Conservation (phyloP, 306 rosid genomes). For the Quercus ilex region DNA sequence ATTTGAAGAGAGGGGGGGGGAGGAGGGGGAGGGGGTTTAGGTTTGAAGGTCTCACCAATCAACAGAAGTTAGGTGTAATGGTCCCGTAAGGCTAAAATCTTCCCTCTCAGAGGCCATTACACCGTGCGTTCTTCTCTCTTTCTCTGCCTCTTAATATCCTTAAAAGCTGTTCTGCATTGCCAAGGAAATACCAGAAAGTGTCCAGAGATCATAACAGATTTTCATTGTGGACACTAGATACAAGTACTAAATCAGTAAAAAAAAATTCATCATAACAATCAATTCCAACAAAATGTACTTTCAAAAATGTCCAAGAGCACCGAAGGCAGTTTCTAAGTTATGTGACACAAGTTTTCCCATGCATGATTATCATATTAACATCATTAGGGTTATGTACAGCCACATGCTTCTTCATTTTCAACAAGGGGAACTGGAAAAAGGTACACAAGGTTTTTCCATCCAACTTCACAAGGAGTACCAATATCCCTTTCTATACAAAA, state of each 20-base stretch:
- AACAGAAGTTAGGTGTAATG: slow-evolving; percentile 63
- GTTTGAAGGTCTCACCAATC: slow-evolving; percentile 57
- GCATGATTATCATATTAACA: neutral
- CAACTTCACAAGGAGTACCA: neutral
- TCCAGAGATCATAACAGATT: neutral
- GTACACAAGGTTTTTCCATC: neutral
- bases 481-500: neutral
- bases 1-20: neutral
- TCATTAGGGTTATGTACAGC: too few species aligned
- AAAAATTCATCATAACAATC: neutral
- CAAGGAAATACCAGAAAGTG: neutral
- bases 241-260: neutral
- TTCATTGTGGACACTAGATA: neutral
- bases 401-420: too few species aligned
- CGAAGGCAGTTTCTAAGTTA: neutral
- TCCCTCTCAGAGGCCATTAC: slow-evolving; percentile 77
- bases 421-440: neutral
- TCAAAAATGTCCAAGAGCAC: neutral
- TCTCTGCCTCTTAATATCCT: slow-evolving; percentile 26
- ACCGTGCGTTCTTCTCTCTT: neutral
- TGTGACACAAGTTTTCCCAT: neutral
- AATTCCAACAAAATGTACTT: neutral
- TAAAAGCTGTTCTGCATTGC: slow-evolving; percentile 19
- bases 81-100: slow-evolving; percentile 68
- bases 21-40: too few species aligned